phyloP scores from a whole-genome alignment of 1,284 basidiomycete genomes.

The Rhodofomes roseus region DNA sequence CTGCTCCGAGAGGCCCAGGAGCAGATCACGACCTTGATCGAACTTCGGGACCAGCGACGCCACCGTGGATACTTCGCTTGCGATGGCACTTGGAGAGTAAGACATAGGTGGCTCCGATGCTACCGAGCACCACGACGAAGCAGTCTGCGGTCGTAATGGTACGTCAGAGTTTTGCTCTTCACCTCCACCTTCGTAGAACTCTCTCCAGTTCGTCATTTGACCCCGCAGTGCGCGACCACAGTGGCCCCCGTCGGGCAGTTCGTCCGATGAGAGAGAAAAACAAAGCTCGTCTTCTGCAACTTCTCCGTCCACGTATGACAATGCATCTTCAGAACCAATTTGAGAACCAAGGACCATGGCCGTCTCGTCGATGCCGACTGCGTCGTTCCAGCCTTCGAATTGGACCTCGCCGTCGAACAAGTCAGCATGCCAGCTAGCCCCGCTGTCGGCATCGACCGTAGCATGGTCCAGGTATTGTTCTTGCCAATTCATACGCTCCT shows the following conservation, averaged over 20 bases:
- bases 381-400: not conserved
- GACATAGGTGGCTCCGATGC: not conserved
- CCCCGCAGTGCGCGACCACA: too few relatives aligned
- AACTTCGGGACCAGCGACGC: slow-evolving; percentile 8
- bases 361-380: not conserved
- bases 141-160: not conserved
- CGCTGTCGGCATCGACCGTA: not conserved
- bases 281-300: not conserved
- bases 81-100: not conserved
- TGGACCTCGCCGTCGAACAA: not conserved
- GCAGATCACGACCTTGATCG: slow-evolving; percentile 43
- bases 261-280: not conserved
- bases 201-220: not conserved
- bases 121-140: not conserved
- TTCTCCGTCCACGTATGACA: not conserved
- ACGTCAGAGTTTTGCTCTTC: not conserved
- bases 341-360: not conserved
- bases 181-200: not conserved
- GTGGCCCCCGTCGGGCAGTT: too few relatives aligned
- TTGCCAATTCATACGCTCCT: not conserved
- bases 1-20: slow-evolving; percentile 21
- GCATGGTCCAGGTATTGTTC: not conserved
- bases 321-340: not conserved
- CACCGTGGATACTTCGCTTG: slow-evolving; percentile 1
- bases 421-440: not conserved